Percentiles rank a stretch among this genome's conserved stretches.
These are phyloP conservation scores for Leishmania aethiopica DNA, from an alignment of 208 protist species.

Conservation along the genomic window DNA sequence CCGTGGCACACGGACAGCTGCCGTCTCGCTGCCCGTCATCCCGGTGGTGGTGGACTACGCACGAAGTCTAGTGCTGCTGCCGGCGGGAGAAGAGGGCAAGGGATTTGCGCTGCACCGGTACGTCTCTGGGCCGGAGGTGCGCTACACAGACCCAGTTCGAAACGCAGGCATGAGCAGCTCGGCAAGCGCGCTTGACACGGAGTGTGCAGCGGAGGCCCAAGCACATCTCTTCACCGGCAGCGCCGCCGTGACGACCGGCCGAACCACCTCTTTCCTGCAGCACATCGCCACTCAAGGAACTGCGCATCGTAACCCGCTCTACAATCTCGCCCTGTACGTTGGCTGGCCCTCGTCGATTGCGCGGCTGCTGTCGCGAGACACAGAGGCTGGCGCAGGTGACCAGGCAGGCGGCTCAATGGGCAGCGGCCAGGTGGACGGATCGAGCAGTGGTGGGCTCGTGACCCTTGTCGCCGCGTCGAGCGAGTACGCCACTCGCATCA, in stretches of 20 bases:
- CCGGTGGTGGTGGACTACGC: conserved; percentile 53
- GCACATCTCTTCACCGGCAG: neutral
- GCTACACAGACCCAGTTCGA: neutral
- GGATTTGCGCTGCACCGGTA: conserved; percentile 63
- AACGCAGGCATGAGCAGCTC: neutral
- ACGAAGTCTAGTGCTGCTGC: conserved; percentile 39
- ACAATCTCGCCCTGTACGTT: conserved; percentile 46
- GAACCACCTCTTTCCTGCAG: conserved; percentile 28
- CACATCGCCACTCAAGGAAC: conserved; percentile 30
- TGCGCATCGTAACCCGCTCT: conserved; percentile 55
- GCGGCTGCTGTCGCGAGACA: conserved; percentile 7
- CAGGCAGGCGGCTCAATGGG: neutral
- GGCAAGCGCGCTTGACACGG: neutral
- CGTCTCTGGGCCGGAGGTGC: conserved; percentile 24
- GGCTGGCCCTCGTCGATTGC: conserved; percentile 20
- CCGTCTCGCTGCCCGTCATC: conserved; percentile 13
- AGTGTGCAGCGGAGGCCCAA: neutral
- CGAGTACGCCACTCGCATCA: conserved; percentile 43
- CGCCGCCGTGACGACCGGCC: conserved; percentile 5
- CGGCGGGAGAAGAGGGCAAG: conserved; percentile 14
- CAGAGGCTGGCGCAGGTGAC: neutral
- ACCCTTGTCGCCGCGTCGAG: conserved; percentile 39
- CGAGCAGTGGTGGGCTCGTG: conserved; percentile 3
- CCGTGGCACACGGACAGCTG: neutral
- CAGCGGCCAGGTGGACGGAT: neutral